Base-by-base conservation (phyloP, 1,284 basidiomycete species). In the Inonotus hispidus region DNA sequence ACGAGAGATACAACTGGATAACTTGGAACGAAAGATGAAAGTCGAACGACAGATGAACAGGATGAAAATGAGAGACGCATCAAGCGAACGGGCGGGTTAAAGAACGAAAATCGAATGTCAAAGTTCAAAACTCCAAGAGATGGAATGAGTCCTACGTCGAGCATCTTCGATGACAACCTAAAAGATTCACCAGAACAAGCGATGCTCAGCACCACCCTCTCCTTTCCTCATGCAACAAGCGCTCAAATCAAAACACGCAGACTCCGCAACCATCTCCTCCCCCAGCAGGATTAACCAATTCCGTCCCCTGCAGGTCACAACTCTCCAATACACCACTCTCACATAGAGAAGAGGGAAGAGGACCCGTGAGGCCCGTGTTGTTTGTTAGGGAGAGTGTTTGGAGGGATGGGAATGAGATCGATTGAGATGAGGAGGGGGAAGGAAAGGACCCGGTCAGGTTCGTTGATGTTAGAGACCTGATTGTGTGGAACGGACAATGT, bases 361-460 rank as follows among this genome's bases (percentile, higher is more conserved):
- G 64, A 19, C 74, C 73, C 54, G 60, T 55, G 2, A 74, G 67
- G 13, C 62, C 68, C 6, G 64, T 56, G 59, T 75, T 75, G 10
- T 71, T 69, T 54, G 67, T 59, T 0, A 74, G 64, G 37, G 66
- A 63, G n/a, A 74, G 64, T 1, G 66, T 70, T 49, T 75, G 71
- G 35, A 76, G 54, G 19, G 21, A 25, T 14, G 47, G 23, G 13
- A 49, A 29, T 16, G 41, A 43, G 8, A 43, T 14, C 16, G 67
- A 64, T 45, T 62, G 58, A 8, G 73, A 73, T 56, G 77, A 66
- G 11, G 53, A 2, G 2, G 53, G 35, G 38, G 63, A 65, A 21
- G 66, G 73, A 52, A 53, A 75, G 66, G 13, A 68, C 59, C 16
- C 71, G 64, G 0, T 70, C 67, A 77, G 67, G 60, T 75, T 72